These are phyloP conservation scores for Fusarium sp. DNA, from an alignment of 2,329 filamentous ascomycete genomes.

Conservation along the genomic window DNA sequence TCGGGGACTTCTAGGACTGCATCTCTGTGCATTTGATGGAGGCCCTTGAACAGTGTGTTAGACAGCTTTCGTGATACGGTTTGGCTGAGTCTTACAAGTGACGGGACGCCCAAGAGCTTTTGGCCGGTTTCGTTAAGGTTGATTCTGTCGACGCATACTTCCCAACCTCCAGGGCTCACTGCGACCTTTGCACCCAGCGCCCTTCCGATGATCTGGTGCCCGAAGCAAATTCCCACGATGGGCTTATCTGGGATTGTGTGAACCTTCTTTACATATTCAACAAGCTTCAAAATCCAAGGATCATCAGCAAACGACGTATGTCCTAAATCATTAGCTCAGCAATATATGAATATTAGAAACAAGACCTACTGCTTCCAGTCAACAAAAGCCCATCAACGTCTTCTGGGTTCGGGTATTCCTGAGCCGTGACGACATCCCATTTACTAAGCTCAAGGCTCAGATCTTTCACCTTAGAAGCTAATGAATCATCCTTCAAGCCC, in stretches of 20 bases:
- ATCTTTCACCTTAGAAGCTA: conserved; percentile 33
- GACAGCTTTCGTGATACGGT: rapidly evolving
- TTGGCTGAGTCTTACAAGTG: conserved; percentile 35
- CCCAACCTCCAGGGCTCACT: conserved; percentile 56
- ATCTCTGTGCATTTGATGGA: conserved; percentile 62
- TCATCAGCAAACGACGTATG: conserved; percentile 56
- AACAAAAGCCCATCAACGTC: conserved; percentile 51
- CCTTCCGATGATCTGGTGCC: conserved; percentile 60
- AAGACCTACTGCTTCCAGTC: conserved; percentile 51
- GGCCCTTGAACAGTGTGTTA: conserved; percentile 34
- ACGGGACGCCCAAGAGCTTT: conserved; percentile 50
- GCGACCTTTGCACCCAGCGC: conserved; percentile 56
- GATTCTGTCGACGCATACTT: conserved; percentile 56
- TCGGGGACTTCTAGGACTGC: conserved; percentile 55
- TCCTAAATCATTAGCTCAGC: conserved; percentile 29
- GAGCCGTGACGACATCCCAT: conserved; percentile 50
- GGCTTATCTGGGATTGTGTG: conserved; percentile 48
- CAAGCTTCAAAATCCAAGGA: conserved; percentile 57
- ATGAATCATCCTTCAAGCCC: conserved; percentile 39
- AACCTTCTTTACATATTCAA: conserved; percentile 51
- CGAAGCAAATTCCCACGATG: conserved; percentile 61
- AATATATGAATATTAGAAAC: rapidly evolving
- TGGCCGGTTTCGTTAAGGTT: conserved; percentile 54
- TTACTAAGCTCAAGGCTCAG: conserved; percentile 46
- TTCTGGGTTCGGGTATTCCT: conserved; percentile 46